A percentile compares a stretch with the other conserved stretches of the same genome.
These are phyloP conservation scores for Pyrus pyrifolia DNA, from an alignment of 306 rosid genomes.

Conservation along the genomic window DNA sequence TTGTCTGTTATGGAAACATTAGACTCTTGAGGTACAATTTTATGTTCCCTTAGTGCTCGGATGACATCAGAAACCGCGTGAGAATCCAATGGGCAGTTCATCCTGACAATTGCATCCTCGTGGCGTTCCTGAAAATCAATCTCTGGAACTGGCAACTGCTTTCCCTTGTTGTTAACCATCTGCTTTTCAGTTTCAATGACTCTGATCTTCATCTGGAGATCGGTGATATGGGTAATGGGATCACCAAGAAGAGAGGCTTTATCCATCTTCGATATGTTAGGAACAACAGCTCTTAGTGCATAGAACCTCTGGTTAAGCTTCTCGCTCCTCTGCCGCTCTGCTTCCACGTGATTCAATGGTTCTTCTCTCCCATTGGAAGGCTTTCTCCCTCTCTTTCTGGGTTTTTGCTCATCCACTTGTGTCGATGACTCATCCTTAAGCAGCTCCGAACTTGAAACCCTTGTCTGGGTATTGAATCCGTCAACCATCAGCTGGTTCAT, in stretches of 20 bases:
- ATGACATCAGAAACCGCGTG: conserved; percentile 75
- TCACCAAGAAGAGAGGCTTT: conserved; percentile 92
- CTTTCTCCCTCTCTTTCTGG: conserved; percentile 88
- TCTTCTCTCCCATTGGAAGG: conserved; percentile 96
- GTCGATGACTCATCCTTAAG: conserved; percentile 56
- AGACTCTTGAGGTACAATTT: conserved; percentile 57
- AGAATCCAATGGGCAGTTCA: conserved; percentile 59
- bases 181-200: conserved; percentile 71
- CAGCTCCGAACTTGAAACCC: conserved; percentile 44
- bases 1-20: conserved; percentile 38
- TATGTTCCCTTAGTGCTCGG: conserved; percentile 54
- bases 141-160: conserved; percentile 35
- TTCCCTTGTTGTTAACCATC: conserved; percentile 35
- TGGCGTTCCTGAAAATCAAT: conserved; percentile 68
- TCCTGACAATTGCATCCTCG: conserved; percentile 66
- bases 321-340: conserved; percentile 89
- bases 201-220: conserved; percentile 77
- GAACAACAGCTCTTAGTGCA: conserved; percentile 86
- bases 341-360: conserved; percentile 87
- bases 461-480: conserved; percentile 51
- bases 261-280: conserved; percentile 92
- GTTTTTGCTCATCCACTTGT: conserved; percentile 70
- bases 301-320: conserved; percentile 91
- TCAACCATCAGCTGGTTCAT: conserved; percentile 46
- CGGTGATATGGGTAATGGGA: conserved; percentile 74